A percentile compares a stretch with the other conserved stretches of the same genome.
Evolutionary conservation across 108 stramenopile genomes (phyloP).

Genomic region (Cyclotella sp.): DNA sequence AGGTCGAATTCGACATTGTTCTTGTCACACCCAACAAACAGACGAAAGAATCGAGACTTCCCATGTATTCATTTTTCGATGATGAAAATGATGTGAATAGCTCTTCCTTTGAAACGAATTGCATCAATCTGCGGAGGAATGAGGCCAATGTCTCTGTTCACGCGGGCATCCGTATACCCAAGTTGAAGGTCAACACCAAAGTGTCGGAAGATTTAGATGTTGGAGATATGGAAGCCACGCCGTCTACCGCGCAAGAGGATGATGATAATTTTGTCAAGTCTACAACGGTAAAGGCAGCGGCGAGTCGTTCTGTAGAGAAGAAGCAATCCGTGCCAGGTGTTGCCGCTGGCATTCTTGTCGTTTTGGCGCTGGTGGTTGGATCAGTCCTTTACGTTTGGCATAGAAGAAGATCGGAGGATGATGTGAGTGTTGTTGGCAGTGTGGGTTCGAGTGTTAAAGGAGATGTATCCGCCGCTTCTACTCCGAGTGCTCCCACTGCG

Average conservation of each 20-base stretch:
- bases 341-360: not conserved
- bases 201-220: not conserved
- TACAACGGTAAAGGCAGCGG: not conserved
- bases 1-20: conserved; percentile 38
- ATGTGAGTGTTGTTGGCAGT: not conserved
- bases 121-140: conserved; percentile 34
- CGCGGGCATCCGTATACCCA: conserved; percentile 19
- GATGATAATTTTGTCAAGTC: not conserved
- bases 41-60: not conserved
- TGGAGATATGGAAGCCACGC: not conserved
- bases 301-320: not conserved
- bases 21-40: conserved; percentile 1
- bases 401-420: not conserved
- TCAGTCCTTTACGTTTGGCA: not conserved
- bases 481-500: not conserved
- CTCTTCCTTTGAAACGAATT: conserved; percentile 40
- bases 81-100: conserved; percentile 7
- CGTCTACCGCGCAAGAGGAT: not conserved
- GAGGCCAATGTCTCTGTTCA: conserved; percentile 32
- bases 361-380: not conserved
- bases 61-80: conserved; percentile 38
- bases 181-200: conserved; percentile 23
- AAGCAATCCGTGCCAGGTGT: not conserved
- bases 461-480: not conserved
- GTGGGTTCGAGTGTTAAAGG: not conserved